Conservation (phyloP, 2,329 filamentous ascomycete species). For the Drechslerella coelobrocha region DNA sequence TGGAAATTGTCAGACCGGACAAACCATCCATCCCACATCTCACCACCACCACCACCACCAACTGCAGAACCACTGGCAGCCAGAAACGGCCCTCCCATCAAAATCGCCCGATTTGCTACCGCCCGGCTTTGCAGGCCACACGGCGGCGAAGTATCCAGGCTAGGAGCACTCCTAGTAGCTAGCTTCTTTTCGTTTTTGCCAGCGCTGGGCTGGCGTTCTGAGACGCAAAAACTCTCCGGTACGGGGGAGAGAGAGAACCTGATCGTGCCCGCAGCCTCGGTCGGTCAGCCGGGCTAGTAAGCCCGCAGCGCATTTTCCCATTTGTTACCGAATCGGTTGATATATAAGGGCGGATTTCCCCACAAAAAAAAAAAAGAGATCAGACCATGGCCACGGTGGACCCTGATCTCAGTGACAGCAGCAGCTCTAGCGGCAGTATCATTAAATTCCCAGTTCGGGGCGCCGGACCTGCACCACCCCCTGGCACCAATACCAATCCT, state of each 20-base stretch:
- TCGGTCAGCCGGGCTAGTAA: too few species aligned
- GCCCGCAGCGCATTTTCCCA: neutral
- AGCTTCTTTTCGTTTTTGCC: too few species aligned
- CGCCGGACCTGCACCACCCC: neutral
- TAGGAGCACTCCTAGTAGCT: neutral
- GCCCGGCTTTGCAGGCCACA: neutral
- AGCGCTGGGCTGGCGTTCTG: neutral
- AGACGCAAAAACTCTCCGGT: too few species aligned
- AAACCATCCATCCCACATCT: conserved; percentile 22
- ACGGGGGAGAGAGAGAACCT: too few species aligned
- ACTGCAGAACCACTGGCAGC: neutral
- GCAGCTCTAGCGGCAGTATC: conserved; percentile 5
- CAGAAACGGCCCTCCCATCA: neutral
- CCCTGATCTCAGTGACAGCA: conserved; percentile 6
- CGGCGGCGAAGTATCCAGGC: neutral
- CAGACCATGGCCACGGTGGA: conserved; percentile 24
- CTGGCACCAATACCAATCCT: conserved; percentile 1
- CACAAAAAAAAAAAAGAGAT: too few species aligned
- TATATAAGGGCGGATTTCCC: conserved; percentile 15
- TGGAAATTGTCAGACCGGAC: conserved; percentile 34
- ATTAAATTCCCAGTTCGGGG: conserved; percentile 22
- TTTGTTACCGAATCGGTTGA: too few species aligned
- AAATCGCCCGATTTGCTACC: neutral
- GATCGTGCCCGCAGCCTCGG: too few species aligned
- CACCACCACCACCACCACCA: conserved; percentile 17